These are phyloP conservation scores for Huntiella moniliformis DNA, from an alignment of 2,329 filamentous ascomycete species.

Conservation along the genomic window DNA sequence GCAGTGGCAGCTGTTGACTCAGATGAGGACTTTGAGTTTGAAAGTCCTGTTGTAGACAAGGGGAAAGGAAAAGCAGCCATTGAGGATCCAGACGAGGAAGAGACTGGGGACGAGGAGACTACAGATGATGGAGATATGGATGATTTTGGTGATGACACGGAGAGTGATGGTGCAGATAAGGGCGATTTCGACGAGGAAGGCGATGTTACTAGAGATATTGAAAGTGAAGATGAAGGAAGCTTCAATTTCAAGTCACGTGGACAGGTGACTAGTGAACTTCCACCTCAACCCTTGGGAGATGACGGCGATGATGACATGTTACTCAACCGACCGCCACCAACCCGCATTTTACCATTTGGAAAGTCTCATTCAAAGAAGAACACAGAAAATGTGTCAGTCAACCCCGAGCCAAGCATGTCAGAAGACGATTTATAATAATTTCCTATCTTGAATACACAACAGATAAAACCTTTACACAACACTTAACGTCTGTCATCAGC, in stretches of 20 bases:
- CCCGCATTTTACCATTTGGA: too few species aligned
- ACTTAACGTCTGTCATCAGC: conserved; percentile 29
- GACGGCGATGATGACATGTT: conserved; percentile 2
- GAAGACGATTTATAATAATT: too few species aligned
- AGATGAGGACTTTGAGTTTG: conserved; percentile 12
- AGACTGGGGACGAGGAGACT: conserved; percentile 18
- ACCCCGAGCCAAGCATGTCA: too few species aligned
- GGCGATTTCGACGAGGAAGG: too few species aligned
- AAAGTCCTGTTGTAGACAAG: not conserved
- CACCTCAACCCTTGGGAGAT: not conserved
- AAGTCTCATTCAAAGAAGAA: too few species aligned
- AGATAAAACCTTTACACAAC: not conserved
- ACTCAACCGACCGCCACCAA: too few species aligned
- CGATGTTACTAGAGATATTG: too few species aligned
- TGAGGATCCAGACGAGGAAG: conserved; percentile 18
- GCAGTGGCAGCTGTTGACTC: conserved; percentile 13
- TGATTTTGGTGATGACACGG: conserved; percentile 13
- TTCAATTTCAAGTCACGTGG: too few species aligned
- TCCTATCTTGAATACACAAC: too few species aligned
- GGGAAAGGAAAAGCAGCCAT: conserved; percentile 12
- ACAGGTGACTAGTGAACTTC: not conserved
- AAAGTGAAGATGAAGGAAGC: too few species aligned
- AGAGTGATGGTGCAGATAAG: too few species aligned
- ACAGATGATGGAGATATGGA: conserved; percentile 22
- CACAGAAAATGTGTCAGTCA: too few species aligned